phyloP scores from a whole-genome alignment of 345 rosid species.

The Sapria himalayana region DNA sequence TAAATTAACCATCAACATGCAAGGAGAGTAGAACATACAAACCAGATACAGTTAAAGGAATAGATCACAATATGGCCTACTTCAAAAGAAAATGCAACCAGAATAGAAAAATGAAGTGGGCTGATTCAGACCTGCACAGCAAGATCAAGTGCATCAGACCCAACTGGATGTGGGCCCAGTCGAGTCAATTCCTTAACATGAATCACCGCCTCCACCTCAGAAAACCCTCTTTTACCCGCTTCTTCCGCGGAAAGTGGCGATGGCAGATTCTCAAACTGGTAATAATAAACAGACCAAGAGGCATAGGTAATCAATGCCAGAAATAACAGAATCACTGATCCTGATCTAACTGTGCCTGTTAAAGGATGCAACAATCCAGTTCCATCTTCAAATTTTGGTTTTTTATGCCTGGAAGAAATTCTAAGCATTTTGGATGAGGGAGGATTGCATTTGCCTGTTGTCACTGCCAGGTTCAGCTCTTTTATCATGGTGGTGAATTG shows the following conservation, averaged over 20 bases:
- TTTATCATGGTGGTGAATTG: too few species aligned
- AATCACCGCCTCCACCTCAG: slow-evolving; percentile 57
- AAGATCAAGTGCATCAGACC: slow-evolving; percentile 53
- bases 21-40: too few species aligned
- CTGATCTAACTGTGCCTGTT: slow-evolving; percentile 25
- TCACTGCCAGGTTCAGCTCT: too few species aligned
- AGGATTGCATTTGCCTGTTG: too few species aligned
- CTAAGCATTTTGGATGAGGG: too few species aligned
- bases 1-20: slow-evolving; percentile 7
- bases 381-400: too few species aligned
- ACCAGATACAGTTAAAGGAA: too few species aligned
- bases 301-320: slow-evolving; percentile 24
- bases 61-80: background rate
- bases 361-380: too few species aligned
- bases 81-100: background rate
- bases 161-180: slow-evolving; percentile 72
- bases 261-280: slow-evolving; percentile 51
- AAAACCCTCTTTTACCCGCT: slow-evolving; percentile 90
- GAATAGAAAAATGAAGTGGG: background rate
- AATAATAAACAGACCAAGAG: slow-evolving; percentile 39
- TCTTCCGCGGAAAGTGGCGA: slow-evolving; percentile 41
- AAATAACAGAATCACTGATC: slow-evolving; percentile 27
- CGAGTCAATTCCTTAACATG: slow-evolving; percentile 64
- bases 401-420: too few species aligned
- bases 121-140: slow-evolving; percentile 42